Conservation (phyloP, 2,329 filamentous ascomycete species). For the Trichoderma sp. region DNA sequence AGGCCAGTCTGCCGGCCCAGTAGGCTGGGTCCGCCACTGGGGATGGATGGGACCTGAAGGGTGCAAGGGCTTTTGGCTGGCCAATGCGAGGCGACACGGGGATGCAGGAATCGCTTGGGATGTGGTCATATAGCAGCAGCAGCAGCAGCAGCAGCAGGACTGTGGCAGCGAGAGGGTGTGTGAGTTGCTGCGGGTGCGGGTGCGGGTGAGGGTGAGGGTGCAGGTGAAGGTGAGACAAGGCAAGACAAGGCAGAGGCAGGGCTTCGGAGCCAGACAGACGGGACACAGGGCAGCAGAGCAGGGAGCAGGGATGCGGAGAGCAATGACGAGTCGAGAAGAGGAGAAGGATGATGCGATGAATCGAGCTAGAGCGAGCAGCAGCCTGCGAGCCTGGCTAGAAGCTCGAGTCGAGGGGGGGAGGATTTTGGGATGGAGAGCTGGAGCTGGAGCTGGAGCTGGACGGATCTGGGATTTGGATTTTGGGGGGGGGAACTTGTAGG, state of each 20-base stretch:
- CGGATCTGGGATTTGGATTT: too few relatives aligned
- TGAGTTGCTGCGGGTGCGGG: too few relatives aligned
- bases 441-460: not conserved
- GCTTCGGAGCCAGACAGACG: constrained; percentile 1
- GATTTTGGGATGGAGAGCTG: not conserved
- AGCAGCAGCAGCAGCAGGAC: too few relatives aligned
- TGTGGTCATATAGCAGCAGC: not conserved
- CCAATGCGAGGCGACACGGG: constrained; percentile 22
- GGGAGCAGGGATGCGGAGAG: not conserved
- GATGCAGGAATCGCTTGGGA: constrained; percentile 20
- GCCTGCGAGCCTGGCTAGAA: not conserved
- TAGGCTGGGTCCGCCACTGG: constrained; percentile 22
- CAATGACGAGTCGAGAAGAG: not conserved
- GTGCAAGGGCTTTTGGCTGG: constrained; percentile 15
- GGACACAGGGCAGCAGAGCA: not conserved
- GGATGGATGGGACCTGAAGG: not conserved
- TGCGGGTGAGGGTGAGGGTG: too few relatives aligned
- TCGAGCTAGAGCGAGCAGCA: not conserved
- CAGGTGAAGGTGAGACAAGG: too few relatives aligned
- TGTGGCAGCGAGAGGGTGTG: too few relatives aligned
- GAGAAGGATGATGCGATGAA: not conserved
- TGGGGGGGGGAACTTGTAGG: constrained; percentile 10
- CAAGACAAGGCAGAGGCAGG: constrained; percentile 12
- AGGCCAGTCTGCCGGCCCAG: constrained; percentile 15
- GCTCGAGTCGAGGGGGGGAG: not conserved